Base-by-base conservation (phyloP, 208 protist species). In the Lotmaria passim region DNA sequence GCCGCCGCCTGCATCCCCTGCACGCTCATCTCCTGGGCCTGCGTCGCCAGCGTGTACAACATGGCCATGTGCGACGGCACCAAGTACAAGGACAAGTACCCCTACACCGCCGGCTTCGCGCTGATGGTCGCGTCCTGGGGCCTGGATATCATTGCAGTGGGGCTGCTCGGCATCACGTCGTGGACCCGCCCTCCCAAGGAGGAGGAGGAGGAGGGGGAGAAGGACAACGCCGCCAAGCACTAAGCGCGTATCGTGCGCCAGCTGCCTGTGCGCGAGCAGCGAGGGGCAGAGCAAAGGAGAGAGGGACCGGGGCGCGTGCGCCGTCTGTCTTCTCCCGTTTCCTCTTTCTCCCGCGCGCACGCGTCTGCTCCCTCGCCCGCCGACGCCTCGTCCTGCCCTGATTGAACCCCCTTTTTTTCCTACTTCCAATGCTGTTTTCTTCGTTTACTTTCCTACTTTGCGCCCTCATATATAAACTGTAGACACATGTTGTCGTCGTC, bases 1-100 rank as follows among this genome's bases (percentile, higher is more conserved):
- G 51, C 71, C 41, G 60, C 69, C 60, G 34, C 75, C 50, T 75
- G 64, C 55, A 64, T 81, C 50, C 24, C 77, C 12, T 77, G 58
- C 58, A 78, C 82, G 34, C 65, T 82, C 65, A 79, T 84, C 61
- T 69, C 73, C 17, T 83, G 73, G 71, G 82, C 75, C 28, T 84
- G 78, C 55, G 75, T 87, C 28, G 82, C 79, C 44, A 63, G 70
- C 48, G 82, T 85, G 31, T 62, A 78, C 73, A 78, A 23, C 52
- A 26, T 50, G 19, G 64, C 50, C 24, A 78, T 86, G 71, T 82
- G 81, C 67, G 62, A 51, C 47, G 24, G 43, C 23, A 38, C 19
- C 61, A n/a, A 33, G 19, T 78, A 48, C 39, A 70, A 69, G 57
- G 41, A 38, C 52, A 44, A 48, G 51, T 68, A 59, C 46, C 46